Evolutionary conservation across 345 rosid species (phyloP), one percentile per base, ranked within the genome.

Genomic region (Camelina sativa): DNA sequence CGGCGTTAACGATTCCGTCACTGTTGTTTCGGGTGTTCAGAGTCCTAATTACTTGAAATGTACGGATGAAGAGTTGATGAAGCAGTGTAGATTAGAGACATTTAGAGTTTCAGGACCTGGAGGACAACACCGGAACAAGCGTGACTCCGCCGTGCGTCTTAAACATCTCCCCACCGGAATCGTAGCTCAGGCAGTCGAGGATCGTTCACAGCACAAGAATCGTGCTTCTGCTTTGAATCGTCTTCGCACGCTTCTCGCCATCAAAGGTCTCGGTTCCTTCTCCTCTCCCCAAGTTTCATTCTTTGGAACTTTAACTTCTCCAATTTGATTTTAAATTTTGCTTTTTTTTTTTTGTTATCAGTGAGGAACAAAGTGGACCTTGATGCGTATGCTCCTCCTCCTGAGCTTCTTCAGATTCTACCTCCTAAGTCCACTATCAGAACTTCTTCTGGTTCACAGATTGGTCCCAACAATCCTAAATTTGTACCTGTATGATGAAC

Each of bases 101-200:
- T 95, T 84, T 72, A 90, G 87, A 78, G 76, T 91, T 5, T 92
- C 97, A 15, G 97, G 97, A 1, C 97, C 96, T 1, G 99, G 97
- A 12, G 97, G 99, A 38, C 99, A 95, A 71, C 99, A 92, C 87
- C 88, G 99, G 37, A 95, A 95, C 83, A 95, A 95, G 65, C 92
- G 97, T 5, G 99, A 92, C 76, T 86, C 97, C 11, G 97, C 97
- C 40, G 97, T 95, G 12, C 87, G 97, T 20, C 77, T 95, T 63
- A 92, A 86, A 86, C 97, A 95, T 55, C 70, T 85, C 12, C 97
- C 97, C 37, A 95, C 97, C 32, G 97, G 96, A 22, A 73, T 95
- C 53, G 80, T 86, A 19, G 86, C 97, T 62, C 98, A 89, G 83
- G 94, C 86, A 17, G 91, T 76, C 1, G 99, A 95, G 74, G 97